Evolutionary conservation across 441 rosid genomes (phyloP), one percentile per base, ranked within the genome.

Genomic region (Viola pubescens): DNA sequence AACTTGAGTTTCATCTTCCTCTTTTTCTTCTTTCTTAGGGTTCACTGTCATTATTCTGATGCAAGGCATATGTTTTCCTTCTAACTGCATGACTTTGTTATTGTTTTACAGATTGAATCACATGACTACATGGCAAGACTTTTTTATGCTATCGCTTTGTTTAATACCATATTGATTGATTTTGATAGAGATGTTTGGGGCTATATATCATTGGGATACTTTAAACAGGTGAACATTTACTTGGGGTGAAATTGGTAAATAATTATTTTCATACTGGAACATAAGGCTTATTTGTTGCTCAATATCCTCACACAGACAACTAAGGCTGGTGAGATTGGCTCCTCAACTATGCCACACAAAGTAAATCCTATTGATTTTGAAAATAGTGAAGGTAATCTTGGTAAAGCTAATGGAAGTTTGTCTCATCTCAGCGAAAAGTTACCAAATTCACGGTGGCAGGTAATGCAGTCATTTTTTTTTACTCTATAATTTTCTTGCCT

Each of bases 321-420:
- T n/a, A 94, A 83, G 75, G 91, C 86, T 1, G 99, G 99, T 58
- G 97, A 86, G 70, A 86, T 94, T 47, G 99, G 99, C 48, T 94
- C 96, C 7, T 94, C 97, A 39, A 94, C 96, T 6, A 90, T 90
- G 97, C 97, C 99, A 54, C 99, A 94, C 79, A 90, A 90, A 82
- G 97, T 90, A 66, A 94, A 94, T 72, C 96, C 96, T 58, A 88
- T 88, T 16, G 90, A 83, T 78, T 90, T 90, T 75, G 99, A 90
- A 70, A 90, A 90, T 63, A 94, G 97, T 19, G 97, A 86, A 75
- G 97, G 97, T 51, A 94, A 90, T 75, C 95, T 90, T 37, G 95
- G 99, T 26, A 83, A 76, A 77, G 99, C 97, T 52, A 94, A 88
- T 72, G 95, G 79, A 67, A 82, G 75, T 58, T 77, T 94, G 48